phyloP scores from a whole-genome alignment of 495 filamentous ascomycete genomes.

The Cryomyces antarcticus region DNA sequence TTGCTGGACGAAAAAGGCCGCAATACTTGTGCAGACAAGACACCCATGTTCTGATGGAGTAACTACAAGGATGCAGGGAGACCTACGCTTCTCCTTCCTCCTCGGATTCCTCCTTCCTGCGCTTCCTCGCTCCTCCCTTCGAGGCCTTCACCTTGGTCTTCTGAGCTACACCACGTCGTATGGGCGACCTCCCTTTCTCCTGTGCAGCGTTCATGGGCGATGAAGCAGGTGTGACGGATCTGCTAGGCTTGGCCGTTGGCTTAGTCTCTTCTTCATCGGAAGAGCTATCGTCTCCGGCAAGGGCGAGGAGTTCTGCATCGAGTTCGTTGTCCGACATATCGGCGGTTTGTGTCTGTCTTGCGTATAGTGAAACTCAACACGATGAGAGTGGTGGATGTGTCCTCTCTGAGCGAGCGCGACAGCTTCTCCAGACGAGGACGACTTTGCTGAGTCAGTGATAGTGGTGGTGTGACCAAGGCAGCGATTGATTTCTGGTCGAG shows the following conservation, averaged over 20 bases:
- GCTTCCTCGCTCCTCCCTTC: conserved; percentile 22
- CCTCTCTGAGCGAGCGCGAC: not conserved
- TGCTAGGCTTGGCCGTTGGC: not conserved
- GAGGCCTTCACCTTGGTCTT: conserved; percentile 18
- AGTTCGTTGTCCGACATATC: conserved; percentile 10
- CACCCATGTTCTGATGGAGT: too few relatives aligned
- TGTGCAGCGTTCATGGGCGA: not conserved
- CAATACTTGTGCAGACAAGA: not conserved
- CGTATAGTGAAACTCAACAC: not conserved
- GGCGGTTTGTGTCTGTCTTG: too few relatives aligned
- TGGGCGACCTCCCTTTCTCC: not conserved
- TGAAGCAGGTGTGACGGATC: conserved; percentile 4
- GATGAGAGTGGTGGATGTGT: not conserved
- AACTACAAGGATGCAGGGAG: not conserved
- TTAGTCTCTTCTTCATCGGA: conserved; percentile 7
- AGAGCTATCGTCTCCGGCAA: conserved; percentile 8
- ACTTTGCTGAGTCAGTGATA: too few relatives aligned
- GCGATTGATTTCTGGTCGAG: too few relatives aligned
- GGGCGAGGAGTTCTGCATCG: conserved; percentile 13
- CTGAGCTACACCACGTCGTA: conserved; percentile 20
- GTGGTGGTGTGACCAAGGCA: too few relatives aligned
- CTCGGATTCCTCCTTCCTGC: conserved; percentile 39
- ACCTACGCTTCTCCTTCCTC: conserved; percentile 78
- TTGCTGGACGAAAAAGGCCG: conserved; percentile 1
- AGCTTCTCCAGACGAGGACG: too few relatives aligned